These are phyloP conservation scores for Venturia aucupariae DNA, from an alignment of 2,329 filamentous ascomycete species.

Conservation along the genomic window DNA sequence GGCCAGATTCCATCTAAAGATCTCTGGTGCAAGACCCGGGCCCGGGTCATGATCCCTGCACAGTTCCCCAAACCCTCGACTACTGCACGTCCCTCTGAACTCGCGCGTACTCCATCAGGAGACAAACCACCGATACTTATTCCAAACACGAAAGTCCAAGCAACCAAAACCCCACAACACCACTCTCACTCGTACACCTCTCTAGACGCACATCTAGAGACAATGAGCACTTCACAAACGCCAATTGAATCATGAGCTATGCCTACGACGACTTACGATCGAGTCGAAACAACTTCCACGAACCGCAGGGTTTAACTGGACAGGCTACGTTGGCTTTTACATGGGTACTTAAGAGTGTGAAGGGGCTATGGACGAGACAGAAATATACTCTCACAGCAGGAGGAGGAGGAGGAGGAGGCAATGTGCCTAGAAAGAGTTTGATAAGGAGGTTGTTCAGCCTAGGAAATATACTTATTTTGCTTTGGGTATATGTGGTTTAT, in stretches of 20 bases:
- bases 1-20: not conserved
- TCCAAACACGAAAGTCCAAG: not conserved
- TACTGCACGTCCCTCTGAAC: not conserved
- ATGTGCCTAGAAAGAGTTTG: not conserved
- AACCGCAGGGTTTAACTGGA: not conserved
- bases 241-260: constrained; percentile 10
- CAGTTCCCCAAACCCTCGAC: not conserved
- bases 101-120: too few species aligned
- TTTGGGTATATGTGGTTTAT: constrained; percentile 71
- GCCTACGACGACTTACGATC: constrained; percentile 7
- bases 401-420: not conserved
- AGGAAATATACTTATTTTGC: constrained; percentile 1
- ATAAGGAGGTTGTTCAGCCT: not conserved
- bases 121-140: too few species aligned
- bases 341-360: not conserved
- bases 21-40: not conserved
- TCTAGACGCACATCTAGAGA: not conserved
- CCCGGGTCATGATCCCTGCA: not conserved
- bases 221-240: not conserved
- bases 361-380: not conserved
- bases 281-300: constrained; percentile 6
- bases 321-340: not conserved
- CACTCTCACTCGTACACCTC: not conserved
- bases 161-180: not conserved
- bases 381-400: not conserved